Evolutionary conservation across 306 rosid species (phyloP).

Genomic region (Spatholobus suberectus): DNA sequence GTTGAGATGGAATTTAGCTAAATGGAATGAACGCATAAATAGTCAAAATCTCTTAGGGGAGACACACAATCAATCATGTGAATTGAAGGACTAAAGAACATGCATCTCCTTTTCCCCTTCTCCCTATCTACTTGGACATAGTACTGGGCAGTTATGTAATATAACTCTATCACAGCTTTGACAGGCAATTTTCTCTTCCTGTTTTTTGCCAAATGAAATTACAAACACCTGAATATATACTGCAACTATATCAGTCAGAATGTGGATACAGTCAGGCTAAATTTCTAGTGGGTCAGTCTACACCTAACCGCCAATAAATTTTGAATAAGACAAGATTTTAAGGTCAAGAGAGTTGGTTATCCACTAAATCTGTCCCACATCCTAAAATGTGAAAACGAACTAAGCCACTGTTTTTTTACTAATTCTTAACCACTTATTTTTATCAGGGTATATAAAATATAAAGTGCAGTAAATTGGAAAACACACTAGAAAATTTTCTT

Average conservation of each 20-base stretch:
- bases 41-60: conserved; percentile 36
- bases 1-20: conserved; percentile 37
- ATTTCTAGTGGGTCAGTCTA: conserved; percentile 65
- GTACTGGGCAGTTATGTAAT: conserved; percentile 16
- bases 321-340: conserved; percentile 70
- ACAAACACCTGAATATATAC: conserved; percentile 33
- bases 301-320: conserved; percentile 58
- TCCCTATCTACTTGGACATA: conserved; percentile 37
- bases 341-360: conserved; percentile 93
- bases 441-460: conserved; percentile 35
- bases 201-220: conserved; percentile 43
- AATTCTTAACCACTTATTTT: conserved; percentile 17
- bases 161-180: conserved; percentile 32
- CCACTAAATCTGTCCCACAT: conserved; percentile 75
- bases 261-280: conserved; percentile 37
- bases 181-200: conserved; percentile 5
- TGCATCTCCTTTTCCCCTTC: conserved; percentile 37
- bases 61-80: conserved; percentile 45
- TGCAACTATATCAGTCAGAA: conserved; percentile 39
- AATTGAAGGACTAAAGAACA: conserved; percentile 46
- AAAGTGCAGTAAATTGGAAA: conserved; percentile 38
- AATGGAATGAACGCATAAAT: not conserved
- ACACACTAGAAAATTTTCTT: not conserved
- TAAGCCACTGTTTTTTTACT: conserved; percentile 8
- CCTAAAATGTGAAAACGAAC: conserved; percentile 54